Percentiles rank a stretch among this genome's conserved stretches.
Evolutionary conservation across 2,329 filamentous ascomycete species (phyloP).

Genomic region (Cladosporium sphaerospermum): DNA sequence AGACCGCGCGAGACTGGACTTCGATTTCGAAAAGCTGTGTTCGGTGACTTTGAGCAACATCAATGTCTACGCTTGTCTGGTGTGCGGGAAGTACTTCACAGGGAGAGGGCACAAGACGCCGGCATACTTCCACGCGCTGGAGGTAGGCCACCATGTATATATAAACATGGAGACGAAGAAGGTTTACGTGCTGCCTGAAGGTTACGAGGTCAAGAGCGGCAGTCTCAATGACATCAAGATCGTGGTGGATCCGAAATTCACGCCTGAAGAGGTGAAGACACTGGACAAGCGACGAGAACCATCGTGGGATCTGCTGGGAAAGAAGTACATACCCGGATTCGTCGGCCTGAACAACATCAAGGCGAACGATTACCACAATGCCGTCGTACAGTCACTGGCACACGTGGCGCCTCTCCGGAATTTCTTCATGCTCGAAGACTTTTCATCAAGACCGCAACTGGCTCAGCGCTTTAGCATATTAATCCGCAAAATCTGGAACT

Average conservation of each 20-base stretch:
- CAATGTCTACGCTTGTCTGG: slow-evolving; percentile 95
- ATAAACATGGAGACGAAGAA: slow-evolving; percentile 94
- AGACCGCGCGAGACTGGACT: slow-evolving; percentile 85
- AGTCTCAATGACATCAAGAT: slow-evolving; percentile 97
- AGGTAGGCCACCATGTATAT: slow-evolving; percentile 93
- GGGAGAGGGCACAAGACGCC: slow-evolving; percentile 89
- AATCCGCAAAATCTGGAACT: slow-evolving; percentile 96
- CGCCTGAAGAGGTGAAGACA: slow-evolving; percentile 69
- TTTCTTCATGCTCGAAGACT: slow-evolving; percentile 82
- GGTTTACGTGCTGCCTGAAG: slow-evolving; percentile 88
- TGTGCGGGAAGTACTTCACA: slow-evolving; percentile 97
- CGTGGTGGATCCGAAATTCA: slow-evolving; percentile 85
- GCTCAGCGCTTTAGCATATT: slow-evolving; percentile 83
- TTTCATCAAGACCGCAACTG: slow-evolving; percentile 68
- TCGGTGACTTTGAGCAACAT: slow-evolving; percentile 95
- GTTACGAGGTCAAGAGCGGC: slow-evolving; percentile 92
- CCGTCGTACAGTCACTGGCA: slow-evolving; percentile 82
- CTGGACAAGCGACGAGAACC: slow-evolving; percentile 60
- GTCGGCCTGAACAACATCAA: slow-evolving; percentile 99
- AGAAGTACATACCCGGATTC: slow-evolving; percentile 85
- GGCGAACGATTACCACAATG: slow-evolving; percentile 97
- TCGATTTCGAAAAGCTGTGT: slow-evolving; percentile 98
- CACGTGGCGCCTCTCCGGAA: slow-evolving; percentile 87
- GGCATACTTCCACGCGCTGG: slow-evolving; percentile 94
- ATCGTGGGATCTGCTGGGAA: slow-evolving; percentile 72